Evolutionary conservation across 441 rosid genomes (phyloP).

Genomic region (Euphorbia schlechtendalii): DNA sequence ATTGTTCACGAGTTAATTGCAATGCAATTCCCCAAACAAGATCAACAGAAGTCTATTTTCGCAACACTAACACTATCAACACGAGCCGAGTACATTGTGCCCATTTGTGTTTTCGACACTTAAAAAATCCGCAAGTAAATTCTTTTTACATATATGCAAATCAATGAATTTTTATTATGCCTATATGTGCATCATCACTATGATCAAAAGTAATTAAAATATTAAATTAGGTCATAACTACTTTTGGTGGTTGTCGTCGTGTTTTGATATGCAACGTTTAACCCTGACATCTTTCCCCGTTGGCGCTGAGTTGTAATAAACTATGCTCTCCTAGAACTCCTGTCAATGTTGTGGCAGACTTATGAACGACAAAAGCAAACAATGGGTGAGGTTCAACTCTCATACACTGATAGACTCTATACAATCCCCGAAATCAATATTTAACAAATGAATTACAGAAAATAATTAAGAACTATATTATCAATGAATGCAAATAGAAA

Average conservation of each 20-base stretch:
- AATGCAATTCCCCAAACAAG: no score
- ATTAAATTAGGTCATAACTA: no score
- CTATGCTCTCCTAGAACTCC: constrained; percentile 17
- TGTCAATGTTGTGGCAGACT: constrained; percentile 6
- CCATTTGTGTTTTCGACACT: no score
- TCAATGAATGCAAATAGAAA: not conserved
- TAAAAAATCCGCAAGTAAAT: no score
- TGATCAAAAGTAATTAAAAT: no score
- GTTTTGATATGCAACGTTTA: constrained; percentile 13
- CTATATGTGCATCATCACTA: no score
- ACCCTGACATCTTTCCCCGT: constrained; percentile 24
- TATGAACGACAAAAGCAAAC: constrained; percentile 17
- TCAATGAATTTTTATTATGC: no score
- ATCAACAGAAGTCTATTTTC: no score
- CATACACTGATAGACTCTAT: constrained; percentile 21
- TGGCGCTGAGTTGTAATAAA: constrained; percentile 7
- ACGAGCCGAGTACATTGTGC: no score
- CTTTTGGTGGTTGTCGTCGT: not conserved
- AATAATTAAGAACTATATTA: not conserved
- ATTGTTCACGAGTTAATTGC: no score
- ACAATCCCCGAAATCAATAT: constrained; percentile 15
- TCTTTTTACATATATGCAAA: no score
- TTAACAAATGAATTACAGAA: not conserved
- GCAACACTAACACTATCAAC: no score
- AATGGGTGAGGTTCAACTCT: not conserved